Conservation (phyloP, 768 basidiomycete species). For the Phaeotremella fagi region DNA sequence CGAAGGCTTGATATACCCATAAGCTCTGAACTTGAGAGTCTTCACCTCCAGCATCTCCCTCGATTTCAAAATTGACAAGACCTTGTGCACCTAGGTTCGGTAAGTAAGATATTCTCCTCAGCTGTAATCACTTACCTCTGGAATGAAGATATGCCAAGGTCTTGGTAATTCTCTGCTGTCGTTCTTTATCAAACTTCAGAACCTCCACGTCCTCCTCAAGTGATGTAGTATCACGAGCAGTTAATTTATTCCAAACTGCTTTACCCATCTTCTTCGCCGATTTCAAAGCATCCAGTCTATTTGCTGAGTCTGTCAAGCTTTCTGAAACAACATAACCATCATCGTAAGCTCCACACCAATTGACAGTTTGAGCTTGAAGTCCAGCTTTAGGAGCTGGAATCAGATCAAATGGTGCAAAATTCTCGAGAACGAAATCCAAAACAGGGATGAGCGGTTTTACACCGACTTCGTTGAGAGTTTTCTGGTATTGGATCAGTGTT, state of each 20-base stretch:
- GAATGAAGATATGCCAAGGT: constrained; percentile 83
- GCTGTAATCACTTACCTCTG: constrained; percentile 56
- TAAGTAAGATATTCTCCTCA: background rate
- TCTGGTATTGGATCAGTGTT: constrained; percentile 17
- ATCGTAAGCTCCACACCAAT: constrained; percentile 35
- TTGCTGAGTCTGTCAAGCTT: constrained; percentile 14
- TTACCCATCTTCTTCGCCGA: constrained; percentile 10
- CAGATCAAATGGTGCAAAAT: constrained; percentile 42
- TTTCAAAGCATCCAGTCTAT: constrained; percentile 6
- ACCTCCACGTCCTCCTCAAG: background rate
- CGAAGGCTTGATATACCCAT: constrained; percentile 74
- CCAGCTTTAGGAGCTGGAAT: constrained; percentile 17
- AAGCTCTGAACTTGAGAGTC: constrained; percentile 81
- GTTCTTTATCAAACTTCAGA: constrained; percentile 31
- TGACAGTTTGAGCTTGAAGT: background rate
- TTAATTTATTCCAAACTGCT: background rate
- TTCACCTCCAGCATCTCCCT: constrained; percentile 72
- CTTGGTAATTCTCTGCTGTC: constrained; percentile 61
- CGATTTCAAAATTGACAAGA: constrained; percentile 74
- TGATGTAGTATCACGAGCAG: background rate
- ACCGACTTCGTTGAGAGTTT: constrained; percentile 68
- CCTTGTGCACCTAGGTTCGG: constrained; percentile 74
- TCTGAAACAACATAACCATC: constrained; percentile 31
- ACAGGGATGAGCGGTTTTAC: constrained; percentile 65
- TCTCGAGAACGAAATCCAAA: constrained; percentile 55